Percentiles rank a stretch among this genome's conserved stretches.
Evolutionary conservation across 2,329 filamentous ascomycete genomes (phyloP).

Genomic region (Polychaeton citri): DNA sequence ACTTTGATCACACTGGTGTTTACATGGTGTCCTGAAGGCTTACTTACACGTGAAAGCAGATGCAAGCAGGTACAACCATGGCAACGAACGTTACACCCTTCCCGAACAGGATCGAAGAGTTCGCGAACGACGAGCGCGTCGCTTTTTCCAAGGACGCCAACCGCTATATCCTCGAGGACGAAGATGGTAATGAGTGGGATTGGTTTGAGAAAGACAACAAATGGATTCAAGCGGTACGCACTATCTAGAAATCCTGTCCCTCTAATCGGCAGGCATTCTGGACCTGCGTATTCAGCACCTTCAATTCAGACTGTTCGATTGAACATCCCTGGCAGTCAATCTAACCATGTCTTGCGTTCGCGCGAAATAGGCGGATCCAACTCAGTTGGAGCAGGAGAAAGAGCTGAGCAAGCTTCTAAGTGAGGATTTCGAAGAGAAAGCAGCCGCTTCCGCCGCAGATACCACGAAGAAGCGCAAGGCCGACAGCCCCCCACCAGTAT

Average conservation of each 20-base stretch:
- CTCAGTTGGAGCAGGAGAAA: conserved; percentile 46
- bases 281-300: conserved; percentile 9
- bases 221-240: conserved; percentile 57
- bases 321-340: conserved; percentile 1
- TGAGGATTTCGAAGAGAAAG: conserved; percentile 37
- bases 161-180: conserved; percentile 68
- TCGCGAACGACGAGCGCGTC: conserved; percentile 67
- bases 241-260: conserved; percentile 11
- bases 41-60: too few relatives aligned
- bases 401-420: conserved; percentile 47
- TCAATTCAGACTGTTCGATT: conserved; percentile 1
- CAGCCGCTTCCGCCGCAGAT: conserved; percentile 34
- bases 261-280: conserved; percentile 9
- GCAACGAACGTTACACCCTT: conserved; percentile 21
- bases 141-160: conserved; percentile 75
- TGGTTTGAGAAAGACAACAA: conserved; percentile 57
- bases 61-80: too few relatives aligned
- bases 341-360: conserved; percentile 2
- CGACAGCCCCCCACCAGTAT: conserved; percentile 10
- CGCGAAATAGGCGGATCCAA: conserved; percentile 44
- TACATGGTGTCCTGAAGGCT: too few relatives aligned
- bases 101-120: conserved; percentile 48
- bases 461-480: conserved; percentile 31
- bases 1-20: too few relatives aligned
- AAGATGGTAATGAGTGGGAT: conserved; percentile 73